Evolutionary conservation across 257 asterid genomes (phyloP), one percentile per base, ranked within the genome.

Genomic region (Salvia miltiorrhiza): DNA sequence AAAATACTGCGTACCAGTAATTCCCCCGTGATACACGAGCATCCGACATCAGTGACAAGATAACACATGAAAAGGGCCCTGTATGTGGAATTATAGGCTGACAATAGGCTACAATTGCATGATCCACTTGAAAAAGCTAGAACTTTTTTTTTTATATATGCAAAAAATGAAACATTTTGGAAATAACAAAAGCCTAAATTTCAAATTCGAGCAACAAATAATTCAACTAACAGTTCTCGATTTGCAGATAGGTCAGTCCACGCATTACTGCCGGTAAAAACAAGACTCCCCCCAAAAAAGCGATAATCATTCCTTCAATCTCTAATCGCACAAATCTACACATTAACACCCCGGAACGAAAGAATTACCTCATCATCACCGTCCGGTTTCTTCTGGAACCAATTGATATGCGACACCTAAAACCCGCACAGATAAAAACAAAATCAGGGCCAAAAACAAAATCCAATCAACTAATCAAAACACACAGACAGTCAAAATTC

Each of bases 321-420:
- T 48, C 32, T 45, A 49, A 4, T 7, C 43, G 13, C 43, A 37
- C 12, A 37, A 30, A 65, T 48, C 64, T 59, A 58, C 43, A n/a
- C 4, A 58, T 19, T 19, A 52, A 52, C 3, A 50, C 17, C 24
- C 57, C 28, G 67, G 50, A 61, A 69, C 16, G 40, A 70, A 70
- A 13, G 30, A 76, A 72, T 69, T 77, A 90, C 98, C 96, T 92
- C 96, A 45, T 76, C 80, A 70, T 93, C 93, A 19, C 97, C 96
- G 41, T 87, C 95, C 16, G 93, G 90, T 49, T 92, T 92, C 88
- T 87, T 93, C 89, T 84, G 95, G 81, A 93, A 90, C 98, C 97
- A 86, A 79, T 90, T 88, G 21, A 90, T 85, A 72, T 90, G 85
- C 88, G 87, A 75, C 37, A 88, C 97, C 97, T 87, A 69, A 62